phyloP scores from a whole-genome alignment of 176 grass and related monocot species.

The Triticum turgidum region DNA sequence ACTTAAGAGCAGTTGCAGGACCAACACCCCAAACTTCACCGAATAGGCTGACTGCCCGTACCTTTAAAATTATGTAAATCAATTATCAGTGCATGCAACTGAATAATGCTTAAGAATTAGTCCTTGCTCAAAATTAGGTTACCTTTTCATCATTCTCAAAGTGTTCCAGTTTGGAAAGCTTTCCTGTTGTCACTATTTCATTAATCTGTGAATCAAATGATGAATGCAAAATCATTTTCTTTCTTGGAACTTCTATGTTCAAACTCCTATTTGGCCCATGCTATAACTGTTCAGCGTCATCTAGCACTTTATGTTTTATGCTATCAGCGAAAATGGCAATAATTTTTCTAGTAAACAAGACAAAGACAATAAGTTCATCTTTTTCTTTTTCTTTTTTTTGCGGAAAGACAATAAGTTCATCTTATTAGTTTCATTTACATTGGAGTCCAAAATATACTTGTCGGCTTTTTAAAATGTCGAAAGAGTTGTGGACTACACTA shows the following conservation, averaged over 20 bases:
- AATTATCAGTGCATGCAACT: constrained; percentile 2
- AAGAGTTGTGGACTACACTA: background rate
- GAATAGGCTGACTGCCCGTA: constrained; percentile 71
- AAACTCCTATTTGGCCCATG: background rate
- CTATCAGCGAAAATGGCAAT: background rate
- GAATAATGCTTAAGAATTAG: constrained; percentile 6
- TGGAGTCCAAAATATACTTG: background rate
- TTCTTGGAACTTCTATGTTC: constrained; percentile 18
- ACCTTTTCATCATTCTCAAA: constrained; percentile 99
- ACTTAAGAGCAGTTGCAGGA: constrained; percentile 85
- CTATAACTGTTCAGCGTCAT: background rate
- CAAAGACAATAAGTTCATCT: background rate
- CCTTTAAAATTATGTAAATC: constrained; percentile 50
- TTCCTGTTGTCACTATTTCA: constrained; percentile 90
- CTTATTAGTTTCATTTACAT: constrained; percentile 9
- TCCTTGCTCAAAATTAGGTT: constrained; percentile 5
- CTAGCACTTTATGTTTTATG: background rate
- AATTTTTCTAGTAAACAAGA: background rate
- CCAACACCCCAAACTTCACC: constrained; percentile 98
- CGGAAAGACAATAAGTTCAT: no score
- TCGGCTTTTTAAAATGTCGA: background rate
- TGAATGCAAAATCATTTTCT: background rate
- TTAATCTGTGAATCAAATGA: constrained; percentile 60
- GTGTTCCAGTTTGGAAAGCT: constrained; percentile 90
- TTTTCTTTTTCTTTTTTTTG: no score